A percentile compares a stretch with the other conserved stretches of the same genome.
Conservation (phyloP, 1,284 basidiomycete species). For the Moesziomyces sp. region DNA sequence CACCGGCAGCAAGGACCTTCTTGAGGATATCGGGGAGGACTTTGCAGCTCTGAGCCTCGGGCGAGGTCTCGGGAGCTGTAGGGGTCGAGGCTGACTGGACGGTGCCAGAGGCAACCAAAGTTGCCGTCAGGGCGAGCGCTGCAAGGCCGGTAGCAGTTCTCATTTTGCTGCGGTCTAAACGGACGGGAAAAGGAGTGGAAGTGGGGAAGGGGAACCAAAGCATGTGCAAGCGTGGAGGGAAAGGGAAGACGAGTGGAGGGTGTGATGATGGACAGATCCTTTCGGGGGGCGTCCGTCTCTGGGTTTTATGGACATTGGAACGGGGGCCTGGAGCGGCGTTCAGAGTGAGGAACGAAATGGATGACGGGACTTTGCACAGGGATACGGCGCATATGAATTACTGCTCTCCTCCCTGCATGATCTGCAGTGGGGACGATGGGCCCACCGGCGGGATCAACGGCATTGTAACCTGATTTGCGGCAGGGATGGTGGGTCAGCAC, state of each 20-base stretch:
- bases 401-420: too few relatives aligned
- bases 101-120: neutral
- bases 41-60: constrained; percentile 14
- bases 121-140: neutral
- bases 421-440: too few relatives aligned
- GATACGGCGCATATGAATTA: too few relatives aligned
- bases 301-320: too few relatives aligned
- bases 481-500: too few relatives aligned
- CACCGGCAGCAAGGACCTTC: constrained; percentile 15
- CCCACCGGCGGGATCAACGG: too few relatives aligned
- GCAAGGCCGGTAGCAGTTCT: neutral
- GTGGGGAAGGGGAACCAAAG: too few relatives aligned
- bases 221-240: neutral
- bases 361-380: too few relatives aligned
- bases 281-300: too few relatives aligned
- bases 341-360: too few relatives aligned
- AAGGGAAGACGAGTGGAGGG: neutral
- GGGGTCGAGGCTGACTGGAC: constrained; percentile 1
- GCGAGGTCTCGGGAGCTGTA: neutral
- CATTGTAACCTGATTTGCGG: too few relatives aligned
- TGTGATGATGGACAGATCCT: neutral
- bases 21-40: constrained; percentile 19
- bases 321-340: too few relatives aligned
- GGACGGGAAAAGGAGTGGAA: neutral
- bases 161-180: neutral